Conservation (phyloP, 805 yeast genomes). For the Suhomyces pyralidae region DNA sequence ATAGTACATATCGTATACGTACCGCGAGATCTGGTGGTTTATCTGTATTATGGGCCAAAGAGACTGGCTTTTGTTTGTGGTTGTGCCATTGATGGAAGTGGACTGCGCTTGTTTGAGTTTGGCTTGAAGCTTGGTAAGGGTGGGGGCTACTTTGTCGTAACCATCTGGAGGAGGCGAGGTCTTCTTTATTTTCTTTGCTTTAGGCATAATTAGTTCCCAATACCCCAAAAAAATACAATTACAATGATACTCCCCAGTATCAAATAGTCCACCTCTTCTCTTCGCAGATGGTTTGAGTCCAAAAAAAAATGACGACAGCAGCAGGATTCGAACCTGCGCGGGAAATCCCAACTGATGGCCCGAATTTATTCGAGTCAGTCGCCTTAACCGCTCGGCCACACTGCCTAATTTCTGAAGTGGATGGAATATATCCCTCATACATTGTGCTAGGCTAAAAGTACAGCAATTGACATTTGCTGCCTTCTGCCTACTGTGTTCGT, state of each 20-base stretch:
- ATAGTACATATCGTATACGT: conserved; percentile 71
- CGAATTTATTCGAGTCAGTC: conserved; percentile 14
- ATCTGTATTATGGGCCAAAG: conserved; percentile 69
- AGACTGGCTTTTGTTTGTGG: conserved; percentile 52
- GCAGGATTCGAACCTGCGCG: conserved; percentile 18
- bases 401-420: conserved; percentile 7
- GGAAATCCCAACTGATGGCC: conserved; percentile 15
- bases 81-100: conserved; percentile 31
- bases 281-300: not conserved
- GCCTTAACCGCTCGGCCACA: conserved; percentile 15
- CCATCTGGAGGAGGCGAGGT: conserved; percentile 62
- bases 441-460: not conserved
- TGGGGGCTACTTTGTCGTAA: conserved; percentile 63
- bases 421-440: not conserved
- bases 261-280: too few relatives aligned
- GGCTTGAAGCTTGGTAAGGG: conserved; percentile 55
- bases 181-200: conserved; percentile 10
- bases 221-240: too few relatives aligned
- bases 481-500: not conserved
- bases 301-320: conserved; percentile 10
- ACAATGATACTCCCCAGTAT: too few relatives aligned
- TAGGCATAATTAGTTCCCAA: too few relatives aligned
- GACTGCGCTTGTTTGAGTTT: conserved; percentile 52
- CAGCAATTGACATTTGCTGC: not conserved
- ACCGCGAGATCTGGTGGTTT: conserved; percentile 74